A percentile compares a stretch with the other conserved stretches of the same genome.
Evolutionary conservation across 441 rosid species (phyloP).

Genomic region (Dalechampia spathulata): DNA sequence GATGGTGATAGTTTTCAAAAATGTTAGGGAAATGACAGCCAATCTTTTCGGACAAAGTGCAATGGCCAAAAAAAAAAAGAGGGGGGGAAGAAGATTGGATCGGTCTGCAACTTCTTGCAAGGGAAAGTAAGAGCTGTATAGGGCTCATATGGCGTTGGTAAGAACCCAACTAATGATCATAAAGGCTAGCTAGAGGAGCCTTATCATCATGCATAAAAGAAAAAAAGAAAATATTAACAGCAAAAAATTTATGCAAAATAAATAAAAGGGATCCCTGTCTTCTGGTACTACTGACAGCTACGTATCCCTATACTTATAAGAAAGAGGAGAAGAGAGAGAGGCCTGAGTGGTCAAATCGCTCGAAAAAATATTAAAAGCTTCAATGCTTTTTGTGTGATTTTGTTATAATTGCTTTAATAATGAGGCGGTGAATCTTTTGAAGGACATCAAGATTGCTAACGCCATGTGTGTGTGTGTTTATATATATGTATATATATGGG

Average conservation of each 20-base stretch:
- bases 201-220: no score
- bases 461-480: no score
- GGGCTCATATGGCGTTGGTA: background rate
- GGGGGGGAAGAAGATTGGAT: background rate
- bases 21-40: slow-evolving; percentile 17
- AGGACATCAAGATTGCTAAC: background rate
- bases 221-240: no score
- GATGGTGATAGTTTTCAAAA: slow-evolving; percentile 30
- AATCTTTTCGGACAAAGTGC: slow-evolving; percentile 26
- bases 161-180: slow-evolving; percentile 16
- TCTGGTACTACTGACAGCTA: slow-evolving; percentile 38
- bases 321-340: slow-evolving; percentile 8
- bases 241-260: slow-evolving; percentile 14
- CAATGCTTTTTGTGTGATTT: slow-evolving; percentile 14
- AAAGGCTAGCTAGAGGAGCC: no score
- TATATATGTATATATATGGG: background rate
- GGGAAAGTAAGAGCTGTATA: slow-evolving; percentile 9
- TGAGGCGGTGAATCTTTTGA: background rate
- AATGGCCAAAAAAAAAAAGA: background rate
- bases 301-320: slow-evolving; percentile 27
- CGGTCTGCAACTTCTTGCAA: slow-evolving; percentile 6
- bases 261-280: slow-evolving; percentile 29
- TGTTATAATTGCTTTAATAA: slow-evolving; percentile 2
- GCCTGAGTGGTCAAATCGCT: slow-evolving; percentile 45
- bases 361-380: slow-evolving; percentile 9